These are phyloP conservation scores for Lepidium aucheri DNA, from an alignment of 345 rosid species.

Conservation along the genomic window DNA sequence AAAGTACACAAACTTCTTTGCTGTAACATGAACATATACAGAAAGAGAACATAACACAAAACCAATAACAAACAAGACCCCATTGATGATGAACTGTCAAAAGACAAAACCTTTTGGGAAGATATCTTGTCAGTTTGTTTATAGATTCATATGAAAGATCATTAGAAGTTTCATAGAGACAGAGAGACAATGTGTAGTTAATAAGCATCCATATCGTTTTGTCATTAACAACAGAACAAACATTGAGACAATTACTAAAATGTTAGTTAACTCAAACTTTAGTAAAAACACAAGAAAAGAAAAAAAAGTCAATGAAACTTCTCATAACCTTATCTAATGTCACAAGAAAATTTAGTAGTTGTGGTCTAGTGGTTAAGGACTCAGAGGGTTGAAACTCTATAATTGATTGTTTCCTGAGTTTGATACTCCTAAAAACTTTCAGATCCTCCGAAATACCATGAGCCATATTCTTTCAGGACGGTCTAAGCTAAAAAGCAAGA, in stretches of 20 bases:
- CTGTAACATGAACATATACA: conserved; percentile 17
- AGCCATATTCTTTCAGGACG: too few species aligned
- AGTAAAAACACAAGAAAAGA: background rate
- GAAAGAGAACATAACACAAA: background rate
- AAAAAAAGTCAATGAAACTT: background rate
- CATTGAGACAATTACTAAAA: background rate
- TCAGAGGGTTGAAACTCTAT: too few species aligned
- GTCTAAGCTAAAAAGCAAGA: too few species aligned
- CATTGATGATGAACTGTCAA: conserved; percentile 25
- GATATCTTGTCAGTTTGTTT: conserved; percentile 26
- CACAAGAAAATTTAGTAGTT: too few species aligned
- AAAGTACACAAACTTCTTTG: conserved; percentile 11
- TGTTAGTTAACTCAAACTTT: background rate
- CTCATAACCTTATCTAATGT: background rate
- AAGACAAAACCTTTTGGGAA: conserved; percentile 16
- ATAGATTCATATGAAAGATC: conserved; percentile 7
- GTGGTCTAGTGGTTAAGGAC: too few species aligned
- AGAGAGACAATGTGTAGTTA: conserved; percentile 2
- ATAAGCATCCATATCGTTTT: background rate
- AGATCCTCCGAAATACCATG: too few species aligned
- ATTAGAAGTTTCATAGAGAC: conserved; percentile 21
- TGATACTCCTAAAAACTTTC: too few species aligned
- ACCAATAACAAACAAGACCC: conserved; percentile 1
- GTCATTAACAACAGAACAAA: background rate
- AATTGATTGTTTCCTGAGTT: too few species aligned